phyloP scores from a whole-genome alignment of 495 filamentous ascomycete genomes.

The Penicillium coffeae region DNA sequence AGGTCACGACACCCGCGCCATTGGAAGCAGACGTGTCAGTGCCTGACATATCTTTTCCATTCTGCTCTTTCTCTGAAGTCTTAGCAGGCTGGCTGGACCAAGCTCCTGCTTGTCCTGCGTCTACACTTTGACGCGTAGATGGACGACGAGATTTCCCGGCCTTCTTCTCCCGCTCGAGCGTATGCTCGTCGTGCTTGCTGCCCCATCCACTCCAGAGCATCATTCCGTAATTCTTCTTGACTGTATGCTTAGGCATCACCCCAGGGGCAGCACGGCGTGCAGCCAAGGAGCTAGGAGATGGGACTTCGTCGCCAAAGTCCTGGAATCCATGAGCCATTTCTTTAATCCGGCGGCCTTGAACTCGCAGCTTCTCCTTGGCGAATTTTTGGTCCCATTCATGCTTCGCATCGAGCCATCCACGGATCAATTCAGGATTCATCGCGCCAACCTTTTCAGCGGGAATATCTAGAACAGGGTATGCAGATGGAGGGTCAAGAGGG shows the following conservation, averaged over 20 bases:
- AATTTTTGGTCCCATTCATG: constrained; percentile 68
- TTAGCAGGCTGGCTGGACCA: constrained; percentile 24
- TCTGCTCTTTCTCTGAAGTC: background rate
- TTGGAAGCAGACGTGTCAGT: background rate
- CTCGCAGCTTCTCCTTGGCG: constrained; percentile 56
- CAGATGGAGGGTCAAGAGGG: constrained; percentile 55
- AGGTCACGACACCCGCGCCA: constrained; percentile 4
- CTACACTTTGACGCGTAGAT: constrained; percentile 29
- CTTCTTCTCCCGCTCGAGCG: constrained; percentile 50
- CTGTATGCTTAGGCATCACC: constrained; percentile 47
- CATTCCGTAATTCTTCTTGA: constrained; percentile 64
- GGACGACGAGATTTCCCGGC: constrained; percentile 19
- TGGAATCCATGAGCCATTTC: constrained; percentile 69
- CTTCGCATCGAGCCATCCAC: constrained; percentile 76
- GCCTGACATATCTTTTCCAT: background rate
- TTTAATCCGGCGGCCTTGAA: constrained; percentile 65
- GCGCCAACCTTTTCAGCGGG: constrained; percentile 64
- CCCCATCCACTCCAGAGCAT: constrained; percentile 82
- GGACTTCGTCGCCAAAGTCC: constrained; percentile 66
- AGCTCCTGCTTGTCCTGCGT: constrained; percentile 32
- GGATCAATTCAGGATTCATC: constrained; percentile 73
- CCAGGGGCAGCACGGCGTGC: constrained; percentile 57
- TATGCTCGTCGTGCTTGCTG: constrained; percentile 78
- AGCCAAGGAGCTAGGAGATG: constrained; percentile 79
- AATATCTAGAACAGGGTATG: constrained; percentile 60